Base-by-base conservation (phyloP, 306 rosid species). In the Castanea crenata region DNA sequence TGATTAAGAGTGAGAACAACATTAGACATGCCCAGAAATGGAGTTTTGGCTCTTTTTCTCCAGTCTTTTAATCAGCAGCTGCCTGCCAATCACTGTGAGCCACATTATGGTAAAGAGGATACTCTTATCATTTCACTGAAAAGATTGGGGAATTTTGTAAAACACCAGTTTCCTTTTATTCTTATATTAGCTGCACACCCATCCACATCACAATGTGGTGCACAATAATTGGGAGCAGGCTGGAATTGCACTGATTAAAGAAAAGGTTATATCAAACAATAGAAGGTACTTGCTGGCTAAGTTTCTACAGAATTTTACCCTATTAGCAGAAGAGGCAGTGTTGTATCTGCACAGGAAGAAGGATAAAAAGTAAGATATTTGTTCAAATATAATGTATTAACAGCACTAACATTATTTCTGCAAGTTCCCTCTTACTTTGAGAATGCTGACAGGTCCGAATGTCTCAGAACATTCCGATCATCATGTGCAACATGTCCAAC, bases 381-480 rank as follows among this genome's bases (percentile, higher is more conserved):
- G 8, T 21, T 76, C 74, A 76, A 79, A 44, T 25, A 4, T 71
- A 55, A 81, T 74, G 71, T 67, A 72, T 71, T 38, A 62, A 65
- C 74, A 55, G 61, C 32, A 44, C 35, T 34, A 80, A 74, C 12
- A 62, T 44, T 65, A 63, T 55, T 62, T 77, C 21, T 15, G n/a
- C 5, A 73, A 61, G 16, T 78, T 80, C 58, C 80, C 80, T 61
- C 85, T 73, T 86, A 89, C 97, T 85, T 91, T 34, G 92, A 88
- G 80, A 86, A 88, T 77, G 93, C 90, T 27, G 97, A 86, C 72
- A 83, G 85, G 75, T 82, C 83, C 55, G 89, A 88, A 75, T 84
- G 89, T 77, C 88, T 86, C 75, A 88, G 80, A 70, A 83, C 78
- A 85, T 82, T 91, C 79, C 65, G 79, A 76, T 87, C 88, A 63